These are phyloP conservation scores for Collybiopsis confluens DNA, from an alignment of 768 basidiomycete genomes.

Conservation along the genomic window DNA sequence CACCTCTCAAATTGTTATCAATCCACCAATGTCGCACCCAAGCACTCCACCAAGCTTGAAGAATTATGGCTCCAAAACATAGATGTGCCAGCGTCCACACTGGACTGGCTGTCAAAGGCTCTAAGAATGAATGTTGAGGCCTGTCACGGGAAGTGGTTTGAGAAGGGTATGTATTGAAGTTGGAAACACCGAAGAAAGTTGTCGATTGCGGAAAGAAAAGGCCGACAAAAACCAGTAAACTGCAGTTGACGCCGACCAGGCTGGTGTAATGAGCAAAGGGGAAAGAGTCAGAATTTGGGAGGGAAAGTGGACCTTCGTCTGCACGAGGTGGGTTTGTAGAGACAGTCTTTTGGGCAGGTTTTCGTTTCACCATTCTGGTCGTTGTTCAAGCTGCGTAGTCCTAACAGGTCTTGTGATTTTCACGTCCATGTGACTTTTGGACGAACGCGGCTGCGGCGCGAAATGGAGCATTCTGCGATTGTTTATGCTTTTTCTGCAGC, in stretches of 20 bases:
- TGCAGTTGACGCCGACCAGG: slow-evolving; percentile 61
- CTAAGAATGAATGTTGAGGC: slow-evolving; percentile 70
- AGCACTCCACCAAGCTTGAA: slow-evolving; percentile 71
- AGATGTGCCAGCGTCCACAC: slow-evolving; percentile 54
- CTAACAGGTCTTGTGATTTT: too few relatives aligned
- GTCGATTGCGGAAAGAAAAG: slow-evolving; percentile 69
- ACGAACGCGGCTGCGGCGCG: too few relatives aligned
- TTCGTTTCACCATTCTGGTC: too few relatives aligned
- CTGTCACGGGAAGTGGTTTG: slow-evolving; percentile 45
- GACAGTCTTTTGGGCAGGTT: too few relatives aligned
- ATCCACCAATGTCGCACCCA: slow-evolving; percentile 61
- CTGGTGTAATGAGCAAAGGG: slow-evolving; percentile 62
- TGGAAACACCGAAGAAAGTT: slow-evolving; percentile 35
- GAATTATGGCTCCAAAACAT: slow-evolving; percentile 45
- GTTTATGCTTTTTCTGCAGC: too few relatives aligned
- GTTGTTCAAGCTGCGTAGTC: too few relatives aligned
- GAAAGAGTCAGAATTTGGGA: slow-evolving; percentile 21
- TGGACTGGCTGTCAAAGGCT: slow-evolving; percentile 59
- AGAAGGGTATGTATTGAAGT: slow-evolving; percentile 23
- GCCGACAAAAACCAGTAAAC: slow-evolving; percentile 60
- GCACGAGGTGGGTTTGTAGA: too few relatives aligned
- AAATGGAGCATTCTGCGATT: too few relatives aligned
- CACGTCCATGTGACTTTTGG: too few relatives aligned
- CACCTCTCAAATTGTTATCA: slow-evolving; percentile 33
- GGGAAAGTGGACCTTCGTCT: not conserved